These are phyloP conservation scores for Blepharisma japonicum DNA, from an alignment of 73 alveolate genomes.

Conservation along the genomic window DNA sequence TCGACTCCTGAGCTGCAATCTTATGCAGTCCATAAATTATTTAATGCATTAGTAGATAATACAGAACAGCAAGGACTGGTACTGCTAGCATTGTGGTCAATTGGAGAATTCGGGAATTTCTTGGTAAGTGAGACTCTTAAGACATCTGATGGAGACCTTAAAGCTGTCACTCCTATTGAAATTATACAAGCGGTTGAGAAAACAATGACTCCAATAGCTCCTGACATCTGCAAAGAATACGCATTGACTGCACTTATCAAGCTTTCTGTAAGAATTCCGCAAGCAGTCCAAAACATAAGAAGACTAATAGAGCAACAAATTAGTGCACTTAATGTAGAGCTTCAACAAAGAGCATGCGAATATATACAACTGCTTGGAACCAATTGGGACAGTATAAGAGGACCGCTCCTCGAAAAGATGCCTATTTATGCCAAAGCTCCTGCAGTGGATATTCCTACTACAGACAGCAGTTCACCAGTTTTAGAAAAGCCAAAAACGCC, in stretches of 20 bases:
- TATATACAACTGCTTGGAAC: constrained; percentile 49
- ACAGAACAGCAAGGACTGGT: constrained; percentile 56
- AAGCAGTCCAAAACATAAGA: constrained; percentile 23
- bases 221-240: constrained; percentile 32
- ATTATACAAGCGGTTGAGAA: constrained; percentile 38
- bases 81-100: constrained; percentile 61
- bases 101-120: constrained; percentile 75
- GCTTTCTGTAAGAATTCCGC: constrained; percentile 48
- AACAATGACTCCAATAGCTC: constrained; percentile 22
- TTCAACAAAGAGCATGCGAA: constrained; percentile 76
- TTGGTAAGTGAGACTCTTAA: constrained; percentile 46
- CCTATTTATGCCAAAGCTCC: constrained; percentile 61
- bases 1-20: constrained; percentile 73
- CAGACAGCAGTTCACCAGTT: constrained; percentile 3
- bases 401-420: constrained; percentile 53
- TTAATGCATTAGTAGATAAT: constrained; percentile 54
- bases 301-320: constrained; percentile 34
- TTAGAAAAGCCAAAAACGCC: constrained; percentile 43
- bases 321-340: constrained; percentile 45
- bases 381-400: constrained; percentile 55
- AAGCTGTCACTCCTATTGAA: constrained; percentile 48
- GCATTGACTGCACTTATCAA: constrained; percentile 57
- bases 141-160: constrained; percentile 45
- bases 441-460: constrained; percentile 37
- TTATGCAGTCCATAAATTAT: constrained; percentile 62